phyloP scores from a whole-genome alignment of 306 rosid genomes.

The Sophora flavescens region DNA sequence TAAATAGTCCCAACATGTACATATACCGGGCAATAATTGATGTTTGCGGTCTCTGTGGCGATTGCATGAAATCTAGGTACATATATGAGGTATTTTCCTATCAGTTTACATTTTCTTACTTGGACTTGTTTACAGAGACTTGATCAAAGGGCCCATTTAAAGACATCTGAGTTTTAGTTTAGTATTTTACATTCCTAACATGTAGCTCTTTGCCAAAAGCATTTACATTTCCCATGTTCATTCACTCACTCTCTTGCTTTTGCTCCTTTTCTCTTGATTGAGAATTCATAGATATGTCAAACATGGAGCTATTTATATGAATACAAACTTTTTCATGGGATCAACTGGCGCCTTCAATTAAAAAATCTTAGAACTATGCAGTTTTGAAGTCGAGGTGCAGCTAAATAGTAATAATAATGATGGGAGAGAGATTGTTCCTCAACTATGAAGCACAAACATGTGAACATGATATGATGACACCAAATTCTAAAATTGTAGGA shows the following conservation, averaged over 20 bases:
- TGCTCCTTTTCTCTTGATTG: not conserved
- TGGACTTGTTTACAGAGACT: constrained; percentile 33
- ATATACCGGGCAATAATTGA: constrained; percentile 85
- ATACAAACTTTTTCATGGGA: not conserved
- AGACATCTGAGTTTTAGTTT: constrained; percentile 32
- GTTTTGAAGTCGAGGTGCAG: not conserved
- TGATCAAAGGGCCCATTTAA: constrained; percentile 23
- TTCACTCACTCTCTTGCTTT: constrained; percentile 13
- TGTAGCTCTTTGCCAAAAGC: constrained; percentile 7
- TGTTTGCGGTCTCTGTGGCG: constrained; percentile 81
- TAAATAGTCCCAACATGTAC: constrained; percentile 72
- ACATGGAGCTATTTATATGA: not conserved
- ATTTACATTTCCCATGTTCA: constrained; percentile 1
- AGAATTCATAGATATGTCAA: constrained; percentile 14
- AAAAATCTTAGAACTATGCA: not conserved
- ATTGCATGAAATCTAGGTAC: constrained; percentile 83
- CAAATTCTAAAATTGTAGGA: no score
- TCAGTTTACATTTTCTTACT: constrained; percentile 36
- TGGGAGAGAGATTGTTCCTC: constrained; percentile 14
- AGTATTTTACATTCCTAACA: constrained; percentile 25
- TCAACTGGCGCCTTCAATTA: not conserved
- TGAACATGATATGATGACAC: no score
- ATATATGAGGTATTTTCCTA: constrained; percentile 79
- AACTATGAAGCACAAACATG: not conserved
- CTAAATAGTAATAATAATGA: not conserved